Evolutionary conservation across 129 eudicot genomes (phyloP), one percentile per base, ranked within the genome.

Genomic region (Gnaphalium uliginosum): DNA sequence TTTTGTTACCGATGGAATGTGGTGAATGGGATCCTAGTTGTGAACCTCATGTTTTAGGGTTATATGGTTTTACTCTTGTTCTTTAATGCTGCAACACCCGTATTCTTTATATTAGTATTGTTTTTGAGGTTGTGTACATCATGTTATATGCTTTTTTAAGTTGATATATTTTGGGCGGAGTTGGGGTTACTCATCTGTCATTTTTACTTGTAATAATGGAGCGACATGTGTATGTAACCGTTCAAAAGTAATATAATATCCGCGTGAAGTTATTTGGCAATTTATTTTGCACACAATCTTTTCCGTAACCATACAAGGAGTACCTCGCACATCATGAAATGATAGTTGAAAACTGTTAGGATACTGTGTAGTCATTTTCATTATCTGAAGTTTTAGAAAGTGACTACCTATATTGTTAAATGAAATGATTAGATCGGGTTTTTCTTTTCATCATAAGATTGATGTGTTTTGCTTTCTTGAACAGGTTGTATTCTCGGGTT

Each of bases 21-120:
- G 68, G 68, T 26, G 68, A 27, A 10, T 63, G 43, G 68, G 59
- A 63, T 63, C 68, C 27, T 63, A 62, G 30, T 27, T 25, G 22
- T 26, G 39, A 62, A 27, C 21, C 68, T 62, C 67, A 23, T 61
- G 8, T 63, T n/a, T 63, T 63, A 26, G 68, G 59, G 1, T 53
- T 9, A 51, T 18, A 53, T 25, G 26, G 68, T 62, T 15, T 21
- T 62, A 26, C 30, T 26, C 68, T 62, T 27, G 26, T 62, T 25
- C 68, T 21, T 21, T 62, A 26, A 62, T 63, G 29, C 68, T 11
- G 29, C 66, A 23, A 59, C 65, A 23, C 2, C 14, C 32, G 32
- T 9, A 53, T 18, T 17, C 59, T 18, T 14, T 53, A 53, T 3
- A 53, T 53, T 18, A 53, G 23, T 18, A 15, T 53, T 14, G 19